These are phyloP conservation scores for Aspergillus transmontanensis DNA, from an alignment of 2,329 filamentous ascomycete genomes.

Conservation along the genomic window DNA sequence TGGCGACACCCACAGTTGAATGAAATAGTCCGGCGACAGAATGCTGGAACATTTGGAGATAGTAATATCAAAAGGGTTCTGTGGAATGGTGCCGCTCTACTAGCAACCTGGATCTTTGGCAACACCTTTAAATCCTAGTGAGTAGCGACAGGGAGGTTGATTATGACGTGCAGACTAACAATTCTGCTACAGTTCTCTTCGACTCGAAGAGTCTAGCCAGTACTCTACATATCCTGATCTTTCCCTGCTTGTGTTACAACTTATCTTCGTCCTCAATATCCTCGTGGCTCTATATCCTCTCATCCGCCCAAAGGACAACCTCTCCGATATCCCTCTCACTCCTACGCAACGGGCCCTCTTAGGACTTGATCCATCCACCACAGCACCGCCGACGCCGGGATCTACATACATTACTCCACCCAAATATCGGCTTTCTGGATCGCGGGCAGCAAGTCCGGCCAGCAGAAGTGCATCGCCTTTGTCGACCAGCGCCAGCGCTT, in stretches of 20 bases:
- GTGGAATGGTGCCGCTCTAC: constrained; percentile 64
- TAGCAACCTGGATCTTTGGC: constrained; percentile 52
- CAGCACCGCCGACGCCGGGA: constrained; percentile 64
- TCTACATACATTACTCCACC: constrained; percentile 83
- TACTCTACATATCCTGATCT: constrained; percentile 47
- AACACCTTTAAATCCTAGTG: constrained; percentile 42
- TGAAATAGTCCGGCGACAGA: constrained; percentile 81
- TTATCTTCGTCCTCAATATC: constrained; percentile 72
- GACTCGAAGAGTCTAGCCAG: constrained; percentile 37
- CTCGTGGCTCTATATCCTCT: constrained; percentile 71
- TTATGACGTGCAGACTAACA: constrained; percentile 16
- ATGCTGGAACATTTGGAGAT: constrained; percentile 76
- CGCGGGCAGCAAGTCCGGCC: constrained; percentile 45
- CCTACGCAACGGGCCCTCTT: constrained; percentile 84
- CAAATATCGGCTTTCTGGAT: constrained; percentile 76
- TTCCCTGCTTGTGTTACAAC: constrained; percentile 58
- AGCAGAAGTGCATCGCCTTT: constrained; percentile 42
- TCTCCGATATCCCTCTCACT: constrained; percentile 88
- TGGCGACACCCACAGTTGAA: constrained; percentile 89
- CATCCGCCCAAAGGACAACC: constrained; percentile 70
- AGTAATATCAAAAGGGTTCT: constrained; percentile 71
- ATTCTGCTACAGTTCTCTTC: constrained; percentile 33
- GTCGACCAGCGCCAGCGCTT: constrained; percentile 38
- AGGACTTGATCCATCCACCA: constrained; percentile 72
- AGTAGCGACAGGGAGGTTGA: constrained; percentile 16